phyloP scores from a whole-genome alignment of 495 filamentous ascomycete genomes.

The Rhypophila decipiens region DNA sequence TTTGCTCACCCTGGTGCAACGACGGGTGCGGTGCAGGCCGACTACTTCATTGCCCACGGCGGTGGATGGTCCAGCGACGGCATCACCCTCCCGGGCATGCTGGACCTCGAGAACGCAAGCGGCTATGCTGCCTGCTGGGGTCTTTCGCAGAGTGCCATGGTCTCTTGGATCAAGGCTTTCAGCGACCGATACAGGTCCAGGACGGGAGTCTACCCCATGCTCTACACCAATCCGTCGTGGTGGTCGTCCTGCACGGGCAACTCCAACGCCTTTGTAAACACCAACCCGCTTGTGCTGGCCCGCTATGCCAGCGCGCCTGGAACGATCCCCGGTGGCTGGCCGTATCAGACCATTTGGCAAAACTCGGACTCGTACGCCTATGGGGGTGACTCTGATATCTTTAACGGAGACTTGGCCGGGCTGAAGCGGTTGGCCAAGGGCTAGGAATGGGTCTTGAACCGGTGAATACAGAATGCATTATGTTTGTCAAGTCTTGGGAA shows the following conservation, averaged over 20 bases:
- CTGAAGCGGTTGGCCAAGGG: background rate
- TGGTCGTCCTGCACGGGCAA: conserved; percentile 58
- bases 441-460: no score
- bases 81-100: conserved; percentile 60
- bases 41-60: conserved; percentile 54
- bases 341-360: conserved; percentile 57
- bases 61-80: conserved; percentile 58
- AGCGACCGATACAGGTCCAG: conserved; percentile 46
- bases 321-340: conserved; percentile 53
- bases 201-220: conserved; percentile 51
- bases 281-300: conserved; percentile 54
- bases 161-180: conserved; percentile 56
- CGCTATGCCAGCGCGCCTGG: conserved; percentile 43
- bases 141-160: conserved; percentile 46
- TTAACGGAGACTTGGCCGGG: conserved; percentile 32
- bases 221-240: conserved; percentile 58
- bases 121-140: conserved; percentile 47
- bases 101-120: conserved; percentile 54
- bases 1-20: conserved; percentile 51
- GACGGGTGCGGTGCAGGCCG: conserved; percentile 48
- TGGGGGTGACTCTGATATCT: conserved; percentile 48
- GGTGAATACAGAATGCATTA: no score
- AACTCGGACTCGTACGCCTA: conserved; percentile 39
- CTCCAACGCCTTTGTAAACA: conserved; percentile 42
- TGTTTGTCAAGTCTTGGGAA: no score